Evolutionary conservation across 2,329 filamentous ascomycete genomes (phyloP), one percentile per base, ranked within the genome.

Genomic region (Aspergillus sp.): DNA sequence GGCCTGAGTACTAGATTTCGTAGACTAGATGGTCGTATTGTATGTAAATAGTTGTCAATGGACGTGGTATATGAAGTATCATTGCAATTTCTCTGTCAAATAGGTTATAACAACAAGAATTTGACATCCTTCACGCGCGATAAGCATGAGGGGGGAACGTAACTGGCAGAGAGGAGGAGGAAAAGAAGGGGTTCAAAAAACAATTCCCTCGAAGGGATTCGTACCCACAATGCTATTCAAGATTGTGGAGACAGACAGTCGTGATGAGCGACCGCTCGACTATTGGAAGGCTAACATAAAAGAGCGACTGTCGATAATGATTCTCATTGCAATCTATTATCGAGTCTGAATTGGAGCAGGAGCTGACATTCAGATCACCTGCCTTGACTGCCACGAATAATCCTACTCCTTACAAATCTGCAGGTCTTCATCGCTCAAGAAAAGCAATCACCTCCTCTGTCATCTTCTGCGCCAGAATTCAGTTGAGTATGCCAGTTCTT

Each of bases 1-100:
- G 75, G 65, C 77, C 77, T 1, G 75, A 79, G 53, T 79, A 79
- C 64, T 78, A 58, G 47, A 48, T 1, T 8, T 45, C 12, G 0
- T 17, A 19, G 41, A n/a, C 7, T 50, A 12, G 47, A 28, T 49
- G 4, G 4, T 32, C 25, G 15, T 50, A 10, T 12, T 13, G 32
- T 13, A 13, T 36, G 32, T 50, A 28, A 19, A 32, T 50, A 50
- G 25, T 10, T 5, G 8, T 13, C 41, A 43, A 45, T 45, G 19
- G 10, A 43, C 3, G 7, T 15, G 10, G 32, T 12, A 6, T 36
- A 36, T 36, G 17, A 19, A 0, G 5, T 4, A 43, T 12, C n/a
- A 1, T 9, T 19, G 39, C 39, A 17, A 7, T 30, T 1, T 12
- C 17, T 6, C 15, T 10, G 17, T 12, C 21, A 45, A 17, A 45